Base-by-base conservation (phyloP, 805 yeast genomes). In the Saturnispora serradocipensis region DNA sequence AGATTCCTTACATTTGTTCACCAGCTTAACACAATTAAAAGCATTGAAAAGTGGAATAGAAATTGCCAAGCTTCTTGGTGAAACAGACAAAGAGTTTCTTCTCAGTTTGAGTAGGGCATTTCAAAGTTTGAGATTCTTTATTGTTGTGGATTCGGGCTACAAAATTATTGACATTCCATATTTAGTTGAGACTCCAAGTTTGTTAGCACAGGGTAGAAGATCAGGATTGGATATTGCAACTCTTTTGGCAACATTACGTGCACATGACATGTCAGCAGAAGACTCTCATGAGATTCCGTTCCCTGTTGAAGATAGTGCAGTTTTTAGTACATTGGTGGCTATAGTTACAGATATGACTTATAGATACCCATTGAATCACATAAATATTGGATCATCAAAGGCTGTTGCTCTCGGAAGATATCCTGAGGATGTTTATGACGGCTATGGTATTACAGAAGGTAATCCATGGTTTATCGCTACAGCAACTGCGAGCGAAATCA, bases 391-490 rank as follows among this genome's bases (percentile, higher is more conserved):
- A 2, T 53, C 59, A 40, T 51, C 59, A 32, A 59, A 67, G 3
- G 86, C 85, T 3, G 82, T 83, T 48, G 96, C 85, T 0, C 67
- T 90, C 49, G 98, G 98, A 3, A 75, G 98, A 62, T 90, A 90
- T 62, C 96, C 97, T 0, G 98, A 90, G 62, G 98, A 90, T 67
- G 65, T 84, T 9, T 90, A 90, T 66, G 84, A 90, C 64, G 96
- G 96, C 0, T 69, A 72, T 54, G 81, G 80, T 0, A 71, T 76
- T 0, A 73, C 83, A 32, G 88, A 83, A 59, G 97, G 97, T 3
- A 89, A 90, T 61, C 97, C 98, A 5, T 90, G 97, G 98, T 88
- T 89, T 62, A 76, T 90, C 53, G 71, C 86, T 3, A 86, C 91
- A 1, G 78, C 85, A 0, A 72, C 85, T 3, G 88, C 87, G 2